A percentile compares a stretch with the other conserved stretches of the same genome.
phyloP scores from a whole-genome alignment of 148 eudicot genomes.

The Arctostaphylos glauca region DNA sequence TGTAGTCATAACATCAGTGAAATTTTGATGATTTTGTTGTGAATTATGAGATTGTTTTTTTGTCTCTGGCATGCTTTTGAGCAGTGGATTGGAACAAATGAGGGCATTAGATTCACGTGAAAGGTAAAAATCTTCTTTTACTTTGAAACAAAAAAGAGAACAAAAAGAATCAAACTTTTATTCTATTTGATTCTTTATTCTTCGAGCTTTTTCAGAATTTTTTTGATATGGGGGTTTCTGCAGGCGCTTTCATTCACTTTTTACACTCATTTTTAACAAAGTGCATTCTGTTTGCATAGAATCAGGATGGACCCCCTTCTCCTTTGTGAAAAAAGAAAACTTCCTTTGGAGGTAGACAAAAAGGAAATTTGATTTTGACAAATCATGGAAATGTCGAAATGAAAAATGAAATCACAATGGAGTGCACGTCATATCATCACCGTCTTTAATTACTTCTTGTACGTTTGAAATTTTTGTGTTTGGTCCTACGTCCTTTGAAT shows the following conservation, averaged over 20 bases:
- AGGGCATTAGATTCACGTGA: background rate
- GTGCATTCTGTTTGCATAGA: background rate
- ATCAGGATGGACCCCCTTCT: conserved; percentile 6
- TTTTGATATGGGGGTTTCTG: background rate
- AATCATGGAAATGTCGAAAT: background rate
- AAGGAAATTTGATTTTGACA: conserved; percentile 3
- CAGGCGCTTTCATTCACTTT: conserved; percentile 7
- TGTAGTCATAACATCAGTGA: conserved; percentile 13
- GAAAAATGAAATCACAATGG: background rate
- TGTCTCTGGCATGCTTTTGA: background rate
- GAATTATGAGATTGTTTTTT: background rate
- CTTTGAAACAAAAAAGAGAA: background rate
- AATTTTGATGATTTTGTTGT: background rate
- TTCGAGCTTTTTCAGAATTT: background rate
- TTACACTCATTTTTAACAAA: background rate
- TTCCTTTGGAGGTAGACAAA: background rate
- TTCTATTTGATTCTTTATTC: background rate
- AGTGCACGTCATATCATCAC: background rate
- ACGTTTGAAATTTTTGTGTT: background rate
- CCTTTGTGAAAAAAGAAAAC: background rate
- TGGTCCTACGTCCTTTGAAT: background rate
- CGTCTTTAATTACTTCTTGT: background rate
- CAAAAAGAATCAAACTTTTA: conserved; percentile 11
- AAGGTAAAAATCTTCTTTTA: background rate
- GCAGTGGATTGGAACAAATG: background rate